Base-by-base conservation (phyloP, 2,329 filamentous ascomycete genomes). In the Pseudogymnoascus sp. region DNA sequence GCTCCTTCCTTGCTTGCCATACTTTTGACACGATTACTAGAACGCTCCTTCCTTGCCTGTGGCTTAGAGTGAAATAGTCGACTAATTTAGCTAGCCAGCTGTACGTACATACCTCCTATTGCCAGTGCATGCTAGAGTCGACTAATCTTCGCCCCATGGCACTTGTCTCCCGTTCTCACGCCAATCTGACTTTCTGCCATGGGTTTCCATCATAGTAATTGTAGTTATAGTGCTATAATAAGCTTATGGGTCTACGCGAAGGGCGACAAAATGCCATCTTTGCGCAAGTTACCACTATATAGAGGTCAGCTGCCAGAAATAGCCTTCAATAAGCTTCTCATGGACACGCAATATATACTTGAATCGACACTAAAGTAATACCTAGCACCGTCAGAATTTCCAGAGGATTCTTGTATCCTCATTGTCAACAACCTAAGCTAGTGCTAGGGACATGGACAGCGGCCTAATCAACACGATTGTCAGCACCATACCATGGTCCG, bases 1-100 rank as follows among this genome's bases (percentile, higher is more conserved):
- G 47, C 47, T 54, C 47, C 47, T 54, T 33, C 47, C 47, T 54
- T 54, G n/a, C n/a, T 21, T 54, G 29, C 17, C 33, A 9, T 33
- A 33, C 29, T 54, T 54, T 54, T 54, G 47, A 54, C 47, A 54
- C 33, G 33, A 54, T 33, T 17, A 31, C n/a, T 31, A 17, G 29
- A 54, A 33, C 26, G 47, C 47, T 54, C 47, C 47, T 54, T 54
- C 47, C 47, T 54, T 54, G n/a, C n/a, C 11, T 33, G 44, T 54
- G 44, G 17, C 26, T 17, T 33, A 10, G n/a, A 54, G 47, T 17
- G 21, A 33, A 44, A 24, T 4, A 24, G 4, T 13, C 11, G 47
- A 17, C 11, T 33, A 54, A 8, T 33, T 24, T 31, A 1, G 1
- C n/a, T 17, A 54, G n/a, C 9, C n/a, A 9, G 11, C 9, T 33